Conservation (phyloP, 2,329 filamentous ascomycete genomes). For the Neonectria ditissima region DNA sequence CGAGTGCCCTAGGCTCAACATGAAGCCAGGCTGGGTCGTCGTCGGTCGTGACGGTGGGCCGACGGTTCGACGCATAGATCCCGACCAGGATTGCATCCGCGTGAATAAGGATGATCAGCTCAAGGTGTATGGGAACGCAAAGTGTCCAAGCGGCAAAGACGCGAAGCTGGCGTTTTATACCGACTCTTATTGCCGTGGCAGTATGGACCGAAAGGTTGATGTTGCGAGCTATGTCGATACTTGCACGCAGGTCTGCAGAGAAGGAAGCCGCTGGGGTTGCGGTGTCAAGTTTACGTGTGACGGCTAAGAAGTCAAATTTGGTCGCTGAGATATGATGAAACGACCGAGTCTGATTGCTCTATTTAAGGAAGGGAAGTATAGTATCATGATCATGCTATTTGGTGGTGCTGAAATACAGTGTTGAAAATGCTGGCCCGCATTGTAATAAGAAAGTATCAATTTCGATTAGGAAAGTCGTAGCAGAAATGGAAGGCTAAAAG, state of each 20-base stretch:
- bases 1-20: not conserved
- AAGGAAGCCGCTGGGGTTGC: not conserved
- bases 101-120: not conserved
- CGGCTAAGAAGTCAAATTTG: not conserved
- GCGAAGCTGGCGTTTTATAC: slow-evolving; percentile 1
- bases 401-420: not conserved
- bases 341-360: not conserved
- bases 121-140: slow-evolving; percentile 7
- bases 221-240: not conserved
- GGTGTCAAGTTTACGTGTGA: slow-evolving; percentile 6
- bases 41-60: not conserved
- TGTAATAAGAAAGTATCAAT: not conserved
- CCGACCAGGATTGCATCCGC: slow-evolving; percentile 1
- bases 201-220: not conserved
- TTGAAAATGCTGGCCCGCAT: not conserved
- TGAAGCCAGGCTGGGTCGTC: slow-evolving; percentile 12
- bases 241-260: slow-evolving; percentile 3
- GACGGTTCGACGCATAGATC: not conserved
- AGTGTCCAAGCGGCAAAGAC: not conserved
- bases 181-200: not conserved
- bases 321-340: not conserved
- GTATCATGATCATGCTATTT: not conserved
- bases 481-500: not conserved
- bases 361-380: not conserved
- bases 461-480: not conserved